These are phyloP conservation scores for Serpula lacrymans DNA, from an alignment of 768 basidiomycete species.

Conservation along the genomic window DNA sequence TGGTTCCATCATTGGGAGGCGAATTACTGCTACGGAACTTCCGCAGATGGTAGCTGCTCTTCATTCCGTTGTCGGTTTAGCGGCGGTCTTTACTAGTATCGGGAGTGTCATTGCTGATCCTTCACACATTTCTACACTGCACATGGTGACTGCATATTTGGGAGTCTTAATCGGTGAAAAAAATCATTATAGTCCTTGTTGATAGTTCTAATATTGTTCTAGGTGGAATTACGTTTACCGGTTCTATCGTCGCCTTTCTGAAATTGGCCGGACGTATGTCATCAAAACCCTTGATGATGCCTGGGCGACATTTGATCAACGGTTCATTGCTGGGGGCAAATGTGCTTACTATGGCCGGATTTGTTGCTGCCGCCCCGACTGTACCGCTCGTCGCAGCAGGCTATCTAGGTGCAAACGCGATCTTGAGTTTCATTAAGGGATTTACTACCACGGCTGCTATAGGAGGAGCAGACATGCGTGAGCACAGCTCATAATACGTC, in stretches of 20 bases:
- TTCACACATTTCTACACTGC: constrained; percentile 66
- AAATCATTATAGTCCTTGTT: neutral
- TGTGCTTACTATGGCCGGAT: constrained; percentile 69
- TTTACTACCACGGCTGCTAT: constrained; percentile 89
- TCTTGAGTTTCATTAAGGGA: constrained; percentile 81
- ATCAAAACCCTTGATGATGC: constrained; percentile 67
- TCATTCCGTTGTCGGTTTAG: constrained; percentile 87
- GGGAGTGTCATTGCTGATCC: constrained; percentile 74
- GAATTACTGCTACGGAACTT: constrained; percentile 84
- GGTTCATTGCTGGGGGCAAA: constrained; percentile 69
- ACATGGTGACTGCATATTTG: constrained; percentile 82
- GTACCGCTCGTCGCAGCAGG: constrained; percentile 75
- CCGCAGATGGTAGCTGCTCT: constrained; percentile 82
- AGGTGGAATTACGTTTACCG: constrained; percentile 87
- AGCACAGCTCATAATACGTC: constrained; percentile 30
- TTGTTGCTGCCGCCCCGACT: constrained; percentile 64
- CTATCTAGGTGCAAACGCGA: constrained; percentile 69
- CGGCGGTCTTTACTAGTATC: constrained; percentile 84
- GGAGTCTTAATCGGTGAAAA: constrained; percentile 80
- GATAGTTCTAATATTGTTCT: constrained; percentile 8
- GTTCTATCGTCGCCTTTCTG: constrained; percentile 85
- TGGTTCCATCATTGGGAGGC: constrained; percentile 72
- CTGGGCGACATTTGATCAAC: constrained; percentile 78
- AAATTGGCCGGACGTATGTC: constrained; percentile 84
- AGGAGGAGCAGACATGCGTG: constrained; percentile 92